Conservation (phyloP, 495 filamentous ascomycete genomes). For the Hypoxylon lienhwacheense region DNA sequence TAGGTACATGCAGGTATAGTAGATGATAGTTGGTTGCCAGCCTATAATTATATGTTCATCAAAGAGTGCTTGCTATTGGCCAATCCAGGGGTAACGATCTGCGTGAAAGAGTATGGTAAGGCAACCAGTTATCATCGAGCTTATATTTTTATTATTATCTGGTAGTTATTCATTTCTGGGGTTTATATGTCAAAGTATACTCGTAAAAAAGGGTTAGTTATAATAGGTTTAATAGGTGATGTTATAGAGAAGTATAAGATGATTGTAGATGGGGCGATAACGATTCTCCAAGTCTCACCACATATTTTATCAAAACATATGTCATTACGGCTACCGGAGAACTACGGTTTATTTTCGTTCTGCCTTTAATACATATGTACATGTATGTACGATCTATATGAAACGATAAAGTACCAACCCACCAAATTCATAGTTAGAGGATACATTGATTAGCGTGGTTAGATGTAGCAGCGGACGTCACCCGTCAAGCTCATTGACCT, state of each 20-base stretch:
- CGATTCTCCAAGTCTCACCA: too few relatives aligned
- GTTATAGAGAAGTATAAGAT: slow-evolving; percentile 3
- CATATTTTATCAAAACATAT: background rate
- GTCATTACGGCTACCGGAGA: too few relatives aligned
- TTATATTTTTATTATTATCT: too few relatives aligned
- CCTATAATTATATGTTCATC: background rate
- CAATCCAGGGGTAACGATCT: background rate
- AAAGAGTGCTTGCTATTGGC: slow-evolving; percentile 6
- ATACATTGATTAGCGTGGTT: slow-evolving; percentile 22
- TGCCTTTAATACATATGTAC: too few relatives aligned
- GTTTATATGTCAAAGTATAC: too few relatives aligned
- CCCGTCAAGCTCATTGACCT: slow-evolving; percentile 29
- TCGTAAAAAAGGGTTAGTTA: too few relatives aligned
- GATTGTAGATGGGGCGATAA: slow-evolving; percentile 22
- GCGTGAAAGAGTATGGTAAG: background rate
- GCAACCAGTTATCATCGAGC: background rate
- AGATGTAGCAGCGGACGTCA: slow-evolving; percentile 25
- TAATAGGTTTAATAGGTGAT: too few relatives aligned
- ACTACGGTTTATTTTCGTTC: too few relatives aligned
- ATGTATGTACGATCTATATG: slow-evolving; percentile 14
- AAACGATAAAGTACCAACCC: slow-evolving; percentile 14
- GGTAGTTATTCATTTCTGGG: too few relatives aligned
- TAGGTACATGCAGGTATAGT: background rate
- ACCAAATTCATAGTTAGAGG: slow-evolving; percentile 13
- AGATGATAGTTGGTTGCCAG: too few relatives aligned